Evolutionary conservation across 192 early-diverging fungal genomes (phyloP), one percentile per base, ranked within the genome.

Genomic region (Chytriomyces hyalinus): DNA sequence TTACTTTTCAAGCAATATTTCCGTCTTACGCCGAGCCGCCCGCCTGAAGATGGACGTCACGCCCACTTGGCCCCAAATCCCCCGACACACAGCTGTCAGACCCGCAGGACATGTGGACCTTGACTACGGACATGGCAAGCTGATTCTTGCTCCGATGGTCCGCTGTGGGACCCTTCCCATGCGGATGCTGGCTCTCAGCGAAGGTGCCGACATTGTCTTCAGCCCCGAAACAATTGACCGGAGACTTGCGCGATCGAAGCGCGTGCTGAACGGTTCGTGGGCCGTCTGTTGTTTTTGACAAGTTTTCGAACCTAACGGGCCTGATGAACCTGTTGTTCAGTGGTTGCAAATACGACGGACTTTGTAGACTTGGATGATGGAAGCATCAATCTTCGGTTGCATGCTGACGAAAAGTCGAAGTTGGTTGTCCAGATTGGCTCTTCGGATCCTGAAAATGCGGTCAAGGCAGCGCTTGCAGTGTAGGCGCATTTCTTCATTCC

Each of bases 141-240:
- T 91, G 48, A 93, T 97, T 47, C 87, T 99, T 53, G 97, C 97
- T 7, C 97, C 97, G 17, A 99, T 99, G 97, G 97, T 97, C 60
- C 89, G 97, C 36, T 84, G 97, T 10, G 96, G 96, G 26, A 94
- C 95, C 0, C 83, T 96, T 20, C 96, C 97, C 1, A 92, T 96
- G 89, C 86, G 97, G 47, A 82, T 96, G 59, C 72, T 96, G 73
- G 90, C 94, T 5, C 85, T 96, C 17, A 84, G 92, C 64, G 94
- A 96, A 73, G 96, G 97, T 3, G 97, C 97, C n/a, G 93, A 98
- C 80, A 74, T 96, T 46, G 94, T 97, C 15, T 99, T 94, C 84
- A 88, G 91, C 5, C 92, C 93, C 22, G 97, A 99, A 81, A 90
- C 93, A 6, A 86, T 99, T 22, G 97, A 96, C 86, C 93, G 91